These are phyloP conservation scores for Xerocomus nothofagi DNA, from an alignment of 1,284 basidiomycete genomes.

Conservation along the genomic window DNA sequence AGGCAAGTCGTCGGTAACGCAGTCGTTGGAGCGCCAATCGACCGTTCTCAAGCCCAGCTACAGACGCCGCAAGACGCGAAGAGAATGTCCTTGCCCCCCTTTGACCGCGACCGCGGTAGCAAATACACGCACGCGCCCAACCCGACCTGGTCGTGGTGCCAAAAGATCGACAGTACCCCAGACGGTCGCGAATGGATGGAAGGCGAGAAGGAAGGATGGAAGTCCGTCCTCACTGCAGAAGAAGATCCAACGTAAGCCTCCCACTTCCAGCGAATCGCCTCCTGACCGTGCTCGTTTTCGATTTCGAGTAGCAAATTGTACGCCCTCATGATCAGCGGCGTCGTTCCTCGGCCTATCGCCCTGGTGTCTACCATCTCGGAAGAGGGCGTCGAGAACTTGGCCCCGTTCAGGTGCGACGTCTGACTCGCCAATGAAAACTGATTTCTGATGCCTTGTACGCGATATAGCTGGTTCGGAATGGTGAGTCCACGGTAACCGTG, in stretches of 20 bases:
- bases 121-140: constrained; percentile 51
- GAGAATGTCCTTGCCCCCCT: constrained; percentile 34
- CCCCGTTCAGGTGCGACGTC: constrained; percentile 46
- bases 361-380: constrained; percentile 59
- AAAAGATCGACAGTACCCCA: constrained; percentile 47
- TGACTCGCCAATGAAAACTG: too few species aligned
- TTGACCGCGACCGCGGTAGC: constrained; percentile 30
- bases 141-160: constrained; percentile 57
- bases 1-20: background rate
- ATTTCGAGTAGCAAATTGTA: constrained; percentile 39
- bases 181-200: constrained; percentile 50
- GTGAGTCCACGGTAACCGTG: too few species aligned
- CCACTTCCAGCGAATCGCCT: too few species aligned
- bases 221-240: constrained; percentile 48
- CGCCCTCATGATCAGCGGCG: constrained; percentile 52
- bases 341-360: constrained; percentile 67
- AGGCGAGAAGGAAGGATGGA: constrained; percentile 54
- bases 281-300: background rate
- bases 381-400: constrained; percentile 55
- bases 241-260: constrained; percentile 48
- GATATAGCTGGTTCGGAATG: constrained; percentile 46
- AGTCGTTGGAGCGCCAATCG: background rate
- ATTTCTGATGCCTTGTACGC: too few species aligned
- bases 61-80: background rate
- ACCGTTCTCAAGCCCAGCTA: background rate